Evolutionary conservation across 1,284 basidiomycete species (phyloP), one percentile per base, ranked within the genome.

Genomic region (Boletus semigastroideus): DNA sequence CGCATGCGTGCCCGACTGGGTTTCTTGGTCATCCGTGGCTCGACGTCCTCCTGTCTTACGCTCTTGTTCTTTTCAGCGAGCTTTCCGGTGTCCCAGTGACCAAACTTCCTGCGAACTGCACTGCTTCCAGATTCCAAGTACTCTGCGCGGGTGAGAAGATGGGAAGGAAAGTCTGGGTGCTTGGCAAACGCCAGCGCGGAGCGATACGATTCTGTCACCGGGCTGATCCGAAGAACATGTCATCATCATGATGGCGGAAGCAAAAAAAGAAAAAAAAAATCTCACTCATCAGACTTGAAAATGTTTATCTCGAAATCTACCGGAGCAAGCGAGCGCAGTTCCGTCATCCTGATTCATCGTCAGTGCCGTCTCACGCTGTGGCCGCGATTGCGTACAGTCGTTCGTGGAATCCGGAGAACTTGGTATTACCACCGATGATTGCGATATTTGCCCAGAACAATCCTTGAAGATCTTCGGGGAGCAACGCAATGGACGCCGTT

Each of bases 381-480:
- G 52, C 51, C 51, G 40, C 22, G 37, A 50, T 56, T 39, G 72
- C 85, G 63, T 67, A 90, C 92, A 98, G 70, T 70, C 95, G 75
- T 48, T 80, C 71, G 20, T 80, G 78, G 59, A 98, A 86, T 4
- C 87, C 89, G 42, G 84, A 77, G 57, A 94, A 82, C 59, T 83
- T 82, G 4, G 84, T 83, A 64, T 83, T 86, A 8, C 94, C 95
- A 46, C 95, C 95, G 58, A 94, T 82, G 53, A 97, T 73, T 6
- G 91, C 87, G 56, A 98, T 93, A 68, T 98, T 93, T 36, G 84
- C 83, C 94, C 94, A 98, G 70, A 94, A 94, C 84, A 97, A 83
- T 25, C 91, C 93, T 59, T 86, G 90, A 33, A 94, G 62, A 60
- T 93, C 90, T 45, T 79, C 74, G 0, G 90, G 90, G 54, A 94